Base-by-base conservation (phyloP, 306 rosid genomes). In the Pueraria montana region DNA sequence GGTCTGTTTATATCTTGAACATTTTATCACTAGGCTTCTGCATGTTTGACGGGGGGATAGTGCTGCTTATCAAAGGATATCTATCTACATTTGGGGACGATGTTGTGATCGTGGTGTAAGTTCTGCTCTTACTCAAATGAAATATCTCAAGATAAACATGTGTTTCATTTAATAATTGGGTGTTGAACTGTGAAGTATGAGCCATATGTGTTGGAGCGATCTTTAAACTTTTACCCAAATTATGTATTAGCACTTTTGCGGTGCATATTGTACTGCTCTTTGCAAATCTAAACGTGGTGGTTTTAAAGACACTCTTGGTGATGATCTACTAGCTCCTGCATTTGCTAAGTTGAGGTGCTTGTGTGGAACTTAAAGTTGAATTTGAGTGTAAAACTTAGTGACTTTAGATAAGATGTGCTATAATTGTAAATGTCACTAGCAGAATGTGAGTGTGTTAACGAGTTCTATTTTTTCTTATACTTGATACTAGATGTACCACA, bases 101-200 rank as follows among this genome's bases (percentile, higher is more conserved):
- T 86, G 97, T 93, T 13, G 98, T 95, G 67, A 87, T 93, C 46
- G 98, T 95, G 20, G 98, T 97, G 97, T 95, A 84, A 90, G 97
- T 91, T 83, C 8, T 64, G 24, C 82, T 50, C 23, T 70, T 64
- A 30, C 46, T 72, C 18, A 64, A 20, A 27, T 72, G 43, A 53
- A 50, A 13, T 36, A 46, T 46, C 24, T 42, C 70, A 50, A 5
- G n/a, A 27, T 65, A 18, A 21, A 49, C 38, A 76, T 18, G 46
- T 20, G 55, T 52, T 79, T 77, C 43, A 8, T 45, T 65, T 80
- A 46, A n/a, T 67, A 18, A 38, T 24, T 1, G 4, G 20, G 2
- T 43, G 4, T 23, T 61, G 12, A 9, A 23, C 5, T 55, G 2
- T 74, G 67, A 52, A 24, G 3, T 43, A 0, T 53, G 72, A 48